phyloP scores from a whole-genome alignment of 176 grass and related monocot species.

The Oryza coarctata region DNA sequence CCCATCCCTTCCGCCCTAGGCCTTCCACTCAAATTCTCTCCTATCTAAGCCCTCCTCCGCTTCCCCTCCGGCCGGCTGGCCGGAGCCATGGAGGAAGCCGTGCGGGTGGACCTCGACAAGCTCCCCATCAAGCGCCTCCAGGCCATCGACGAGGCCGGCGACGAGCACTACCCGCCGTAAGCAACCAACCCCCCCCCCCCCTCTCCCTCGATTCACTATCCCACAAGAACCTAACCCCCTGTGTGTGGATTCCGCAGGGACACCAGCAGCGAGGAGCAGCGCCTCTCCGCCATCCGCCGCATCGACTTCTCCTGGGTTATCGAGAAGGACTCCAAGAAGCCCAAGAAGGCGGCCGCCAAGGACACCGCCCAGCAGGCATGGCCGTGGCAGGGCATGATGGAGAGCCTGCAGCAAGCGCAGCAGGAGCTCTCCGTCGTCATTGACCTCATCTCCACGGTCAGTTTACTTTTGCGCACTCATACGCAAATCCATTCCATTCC shows the following conservation, averaged over 20 bases:
- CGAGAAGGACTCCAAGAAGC: constrained; percentile 74
- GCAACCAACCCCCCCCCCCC: neutral
- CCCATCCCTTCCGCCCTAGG: neutral
- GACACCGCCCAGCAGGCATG: constrained; percentile 58
- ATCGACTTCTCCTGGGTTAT: constrained; percentile 82
- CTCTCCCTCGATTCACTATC: neutral
- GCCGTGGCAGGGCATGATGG: constrained; percentile 79
- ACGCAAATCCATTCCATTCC: neutral
- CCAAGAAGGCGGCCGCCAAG: constrained; percentile 54
- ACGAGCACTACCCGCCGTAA: constrained; percentile 90
- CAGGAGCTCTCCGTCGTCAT: constrained; percentile 83
- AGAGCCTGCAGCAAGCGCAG: constrained; percentile 80
- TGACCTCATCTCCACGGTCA: constrained; percentile 83
- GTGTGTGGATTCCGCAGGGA: constrained; percentile 34
- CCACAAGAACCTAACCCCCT: no score
- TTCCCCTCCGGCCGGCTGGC: no score
- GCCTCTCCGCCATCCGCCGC: constrained; percentile 64
- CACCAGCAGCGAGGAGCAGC: constrained; percentile 71
- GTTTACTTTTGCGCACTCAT: neutral
- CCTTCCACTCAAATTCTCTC: neutral
- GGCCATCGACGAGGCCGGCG: constrained; percentile 81
- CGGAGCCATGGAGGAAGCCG: constrained; percentile 40
- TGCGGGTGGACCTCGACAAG: constrained; percentile 81
- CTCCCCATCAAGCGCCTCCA: constrained; percentile 90
- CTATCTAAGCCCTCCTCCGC: neutral